Percentiles rank a stretch among this genome's conserved stretches.
Conservation (phyloP, 225 moss, liverwort and hornwort species). For the Anthoceros angustus region DNA sequence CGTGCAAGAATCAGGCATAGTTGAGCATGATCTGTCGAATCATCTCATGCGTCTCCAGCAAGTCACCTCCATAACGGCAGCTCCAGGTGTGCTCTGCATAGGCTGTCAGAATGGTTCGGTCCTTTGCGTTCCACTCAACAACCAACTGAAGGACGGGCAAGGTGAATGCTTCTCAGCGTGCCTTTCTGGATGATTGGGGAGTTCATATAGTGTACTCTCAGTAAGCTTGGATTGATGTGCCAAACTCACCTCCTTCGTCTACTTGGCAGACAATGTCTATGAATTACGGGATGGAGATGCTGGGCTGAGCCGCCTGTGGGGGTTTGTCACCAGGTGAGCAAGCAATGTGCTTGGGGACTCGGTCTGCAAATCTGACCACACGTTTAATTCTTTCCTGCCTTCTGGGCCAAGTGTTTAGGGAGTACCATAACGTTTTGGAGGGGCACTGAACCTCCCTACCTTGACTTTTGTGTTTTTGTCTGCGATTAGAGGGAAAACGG, state of each 20-base stretch:
- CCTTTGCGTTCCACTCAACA: constrained; percentile 16
- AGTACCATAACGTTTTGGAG: background rate
- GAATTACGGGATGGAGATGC: constrained; percentile 72
- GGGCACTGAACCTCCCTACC: background rate
- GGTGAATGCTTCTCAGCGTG: background rate
- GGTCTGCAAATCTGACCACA: background rate
- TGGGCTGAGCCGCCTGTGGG: constrained; percentile 87
- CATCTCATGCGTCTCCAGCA: constrained; percentile 17
- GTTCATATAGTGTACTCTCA: too few species aligned
- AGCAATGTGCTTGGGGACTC: background rate
- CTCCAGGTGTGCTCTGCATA: constrained; percentile 19
- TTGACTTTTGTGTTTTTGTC: too few species aligned
- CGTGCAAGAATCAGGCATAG: constrained; percentile 16
- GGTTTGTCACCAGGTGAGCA: constrained; percentile 51
- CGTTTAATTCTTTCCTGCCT: background rate
- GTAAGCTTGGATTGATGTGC: background rate
- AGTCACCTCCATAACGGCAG: constrained; percentile 25
- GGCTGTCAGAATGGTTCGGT: constrained; percentile 31
- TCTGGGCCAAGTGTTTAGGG: background rate
- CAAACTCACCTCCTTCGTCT: background rate
- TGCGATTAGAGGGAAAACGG: constrained; percentile 50
- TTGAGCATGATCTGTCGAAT: constrained; percentile 14
- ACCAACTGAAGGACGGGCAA: constrained; percentile 8
- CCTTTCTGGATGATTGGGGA: too few species aligned
- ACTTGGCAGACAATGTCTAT: constrained; percentile 26